A percentile compares a stretch with the other conserved stretches of the same genome.
Conservation (phyloP, 2,329 filamentous ascomycete genomes). For the Lecanicillium sp. region DNA sequence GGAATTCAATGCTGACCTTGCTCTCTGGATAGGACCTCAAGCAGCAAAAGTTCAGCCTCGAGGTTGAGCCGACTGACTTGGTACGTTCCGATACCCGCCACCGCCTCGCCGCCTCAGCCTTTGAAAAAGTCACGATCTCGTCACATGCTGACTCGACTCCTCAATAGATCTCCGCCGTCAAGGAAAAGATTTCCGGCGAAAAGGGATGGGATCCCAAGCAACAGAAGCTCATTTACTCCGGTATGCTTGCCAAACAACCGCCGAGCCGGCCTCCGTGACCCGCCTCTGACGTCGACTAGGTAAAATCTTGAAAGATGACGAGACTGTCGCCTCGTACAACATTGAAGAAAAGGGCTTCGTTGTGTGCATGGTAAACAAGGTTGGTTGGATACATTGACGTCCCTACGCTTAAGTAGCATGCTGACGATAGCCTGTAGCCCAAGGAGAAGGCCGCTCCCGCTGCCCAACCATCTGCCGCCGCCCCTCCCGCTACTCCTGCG, state of each 20-base stretch:
- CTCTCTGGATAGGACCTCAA: slow-evolving; percentile 69
- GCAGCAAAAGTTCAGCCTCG: slow-evolving; percentile 96
- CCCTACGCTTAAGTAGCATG: not conserved
- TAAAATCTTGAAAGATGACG: slow-evolving; percentile 97
- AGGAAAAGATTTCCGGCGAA: slow-evolving; percentile 83
- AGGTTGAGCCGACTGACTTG: slow-evolving; percentile 85
- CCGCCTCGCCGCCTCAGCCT: slow-evolving; percentile 5
- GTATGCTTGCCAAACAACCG: slow-evolving; percentile 40
- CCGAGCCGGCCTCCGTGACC: slow-evolving; percentile 7
- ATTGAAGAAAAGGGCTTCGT: slow-evolving; percentile 99
- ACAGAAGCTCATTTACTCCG: slow-evolving; percentile 97
- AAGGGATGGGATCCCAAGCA: slow-evolving; percentile 89
- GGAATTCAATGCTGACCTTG: not conserved
- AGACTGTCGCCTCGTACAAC: slow-evolving; percentile 92
- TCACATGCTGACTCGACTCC: slow-evolving; percentile 1
- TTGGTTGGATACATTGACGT: slow-evolving; percentile 29
- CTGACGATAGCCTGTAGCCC: slow-evolving; percentile 22
- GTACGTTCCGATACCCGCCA: slow-evolving; percentile 47
- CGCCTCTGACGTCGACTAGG: slow-evolving; percentile 41
- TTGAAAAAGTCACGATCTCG: not conserved
- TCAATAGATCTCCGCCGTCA: slow-evolving; percentile 72
- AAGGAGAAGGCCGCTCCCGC: slow-evolving; percentile 59
- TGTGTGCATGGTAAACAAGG: slow-evolving; percentile 97
- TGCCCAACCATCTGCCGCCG: slow-evolving; percentile 50
- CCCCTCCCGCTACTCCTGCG: slow-evolving; percentile 50